Evolutionary conservation across 768 basidiomycete species (phyloP), one percentile per base, ranked within the genome.

Genomic region (Trametes meyenii): DNA sequence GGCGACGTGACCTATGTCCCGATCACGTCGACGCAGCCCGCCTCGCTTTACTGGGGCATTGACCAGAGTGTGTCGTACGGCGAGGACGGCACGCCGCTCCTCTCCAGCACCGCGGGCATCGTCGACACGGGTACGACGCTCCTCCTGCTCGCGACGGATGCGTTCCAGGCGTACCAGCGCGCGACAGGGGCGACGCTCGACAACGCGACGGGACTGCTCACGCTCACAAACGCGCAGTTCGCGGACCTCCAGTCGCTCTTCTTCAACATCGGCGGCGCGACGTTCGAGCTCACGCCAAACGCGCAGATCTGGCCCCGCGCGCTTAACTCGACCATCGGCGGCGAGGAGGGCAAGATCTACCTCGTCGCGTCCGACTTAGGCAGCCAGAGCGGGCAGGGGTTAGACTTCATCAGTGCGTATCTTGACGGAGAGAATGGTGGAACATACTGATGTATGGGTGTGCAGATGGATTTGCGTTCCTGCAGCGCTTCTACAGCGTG

Each of bases 291-390:
- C 57, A 85, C 83, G 2, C 69, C 83, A 16, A 85, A 88, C 66
- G 87, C 85, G 3, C 88, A 90, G 77, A 83, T 86, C 63, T 89
- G 87, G 85, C 87, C 87, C 0, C 82, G 85, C 49, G 67, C 76
- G 3, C 75, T 84, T 62, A 89, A 90, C 74, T 71, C 75, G 16
- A 72, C 74, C 36, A 79, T 90, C 14, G 86, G 86, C 58, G 89
- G 89, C 48, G 70, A 74, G 26, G 63, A 73, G 4, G 66, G 70
- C 66, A 71, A 72, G 56, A 87, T 88, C 64, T 88, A 87, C 65
- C 76, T 86, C 62, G 77, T 87, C 66, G 74, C 78, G n/a, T 77
- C 76, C 19, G 83, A 86, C 66, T 67, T 87, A 42, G 85, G 85
- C 36, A 70, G 68, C 55, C 63, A 65, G 53, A 81, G 77, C 55